Conservation (phyloP, 2,329 filamentous ascomycete genomes). For the Fonsecaea erecta region DNA sequence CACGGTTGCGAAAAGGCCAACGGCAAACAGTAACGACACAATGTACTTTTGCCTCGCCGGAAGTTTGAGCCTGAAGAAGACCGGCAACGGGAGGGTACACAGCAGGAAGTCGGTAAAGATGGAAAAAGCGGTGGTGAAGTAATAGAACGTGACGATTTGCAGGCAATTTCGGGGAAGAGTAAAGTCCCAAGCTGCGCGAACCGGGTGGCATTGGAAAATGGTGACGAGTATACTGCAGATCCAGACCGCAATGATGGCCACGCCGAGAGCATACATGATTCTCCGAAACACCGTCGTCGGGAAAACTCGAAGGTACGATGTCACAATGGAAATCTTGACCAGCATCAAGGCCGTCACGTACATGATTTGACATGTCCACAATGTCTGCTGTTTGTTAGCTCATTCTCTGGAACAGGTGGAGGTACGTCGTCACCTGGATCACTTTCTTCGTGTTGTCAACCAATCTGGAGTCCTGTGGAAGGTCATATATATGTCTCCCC, state of each 20-base stretch:
- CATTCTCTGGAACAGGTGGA: neutral
- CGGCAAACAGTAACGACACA: conserved; percentile 55
- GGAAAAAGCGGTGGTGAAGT: conserved; percentile 63
- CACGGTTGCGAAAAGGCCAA: conserved; percentile 57
- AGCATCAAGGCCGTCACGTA: conserved; percentile 50
- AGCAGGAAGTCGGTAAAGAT: conserved; percentile 64
- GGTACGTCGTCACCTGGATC: conserved; percentile 30
- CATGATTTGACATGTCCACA: conserved; percentile 57
- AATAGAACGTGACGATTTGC: conserved; percentile 56
- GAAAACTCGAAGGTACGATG: conserved; percentile 44
- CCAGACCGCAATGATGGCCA: conserved; percentile 33
- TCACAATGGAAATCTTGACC: conserved; percentile 43
- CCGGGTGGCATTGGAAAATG: conserved; percentile 53
- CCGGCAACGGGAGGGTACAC: conserved; percentile 57
- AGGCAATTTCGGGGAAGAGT: conserved; percentile 48
- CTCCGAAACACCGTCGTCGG: conserved; percentile 30
- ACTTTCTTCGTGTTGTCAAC: conserved; percentile 35
- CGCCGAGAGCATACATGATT: conserved; percentile 32
- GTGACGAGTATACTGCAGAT: conserved; percentile 49
- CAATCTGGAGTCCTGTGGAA: conserved; percentile 35
- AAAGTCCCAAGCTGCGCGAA: conserved; percentile 49
- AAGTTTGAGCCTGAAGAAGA: conserved; percentile 54
- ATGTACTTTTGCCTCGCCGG: conserved; percentile 55
- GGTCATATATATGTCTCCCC: conserved; percentile 41
- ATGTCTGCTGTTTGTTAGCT: conserved; percentile 39